phyloP scores from a whole-genome alignment of 176 grass and related monocot genomes.

The Saccharum officinarum region DNA sequence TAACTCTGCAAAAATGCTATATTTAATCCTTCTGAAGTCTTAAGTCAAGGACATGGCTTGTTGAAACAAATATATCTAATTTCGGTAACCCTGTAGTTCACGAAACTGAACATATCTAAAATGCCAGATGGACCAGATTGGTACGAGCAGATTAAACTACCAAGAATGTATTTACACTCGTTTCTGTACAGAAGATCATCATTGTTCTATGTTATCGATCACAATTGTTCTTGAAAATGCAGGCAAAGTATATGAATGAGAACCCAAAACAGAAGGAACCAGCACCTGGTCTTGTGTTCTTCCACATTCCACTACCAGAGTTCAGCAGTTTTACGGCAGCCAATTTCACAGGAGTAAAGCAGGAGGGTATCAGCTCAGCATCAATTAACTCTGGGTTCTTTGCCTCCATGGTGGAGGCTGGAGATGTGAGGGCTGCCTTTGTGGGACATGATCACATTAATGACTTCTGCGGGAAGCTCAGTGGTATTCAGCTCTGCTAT shows the following conservation, averaged over 20 bases:
- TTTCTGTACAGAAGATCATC: background rate
- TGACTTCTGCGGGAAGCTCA: constrained; percentile 86
- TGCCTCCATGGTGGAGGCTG: constrained; percentile 75
- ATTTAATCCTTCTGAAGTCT: background rate
- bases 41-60: background rate
- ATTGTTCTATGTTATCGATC: constrained; percentile 2
- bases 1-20: background rate
- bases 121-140: background rate
- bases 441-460: constrained; percentile 90
- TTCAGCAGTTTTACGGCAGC: constrained; percentile 62
- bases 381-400: constrained; percentile 97
- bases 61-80: background rate
- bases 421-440: constrained; percentile 88
- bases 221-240: constrained; percentile 32
- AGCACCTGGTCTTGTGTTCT: constrained; percentile 82
- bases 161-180: background rate
- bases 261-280: constrained; percentile 58
- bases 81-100: background rate
- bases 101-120: background rate
- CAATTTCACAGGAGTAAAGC: constrained; percentile 81
- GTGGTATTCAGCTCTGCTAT: constrained; percentile 78
- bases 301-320: constrained; percentile 94
- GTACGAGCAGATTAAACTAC: background rate
- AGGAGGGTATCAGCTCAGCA: constrained; percentile 83
- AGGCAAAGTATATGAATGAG: constrained; percentile 59